These are phyloP conservation scores for Prunus mume DNA, from an alignment of 306 rosid genomes.

Conservation along the genomic window DNA sequence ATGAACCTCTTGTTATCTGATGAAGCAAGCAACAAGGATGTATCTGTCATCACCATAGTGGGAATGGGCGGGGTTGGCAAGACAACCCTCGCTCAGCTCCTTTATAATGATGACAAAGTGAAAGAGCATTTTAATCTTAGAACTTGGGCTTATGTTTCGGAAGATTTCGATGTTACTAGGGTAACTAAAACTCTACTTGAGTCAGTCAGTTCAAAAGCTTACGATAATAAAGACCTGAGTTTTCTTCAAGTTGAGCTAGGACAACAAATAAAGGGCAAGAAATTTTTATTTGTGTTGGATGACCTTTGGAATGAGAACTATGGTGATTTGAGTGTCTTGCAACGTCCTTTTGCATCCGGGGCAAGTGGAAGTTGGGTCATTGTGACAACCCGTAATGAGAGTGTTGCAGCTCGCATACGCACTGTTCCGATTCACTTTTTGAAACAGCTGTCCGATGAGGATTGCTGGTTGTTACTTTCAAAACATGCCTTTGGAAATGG, in stretches of 20 bases:
- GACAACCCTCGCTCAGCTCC: too few relatives aligned
- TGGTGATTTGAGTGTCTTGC: background rate
- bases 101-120: background rate
- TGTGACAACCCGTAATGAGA: conserved; percentile 11
- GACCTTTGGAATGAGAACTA: conserved; percentile 6
- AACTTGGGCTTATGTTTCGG: background rate
- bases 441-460: background rate
- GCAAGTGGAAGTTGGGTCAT: conserved; percentile 13
- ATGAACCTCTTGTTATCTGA: background rate
- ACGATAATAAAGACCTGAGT: background rate
- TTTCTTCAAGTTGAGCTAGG: background rate
- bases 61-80: too few relatives aligned
- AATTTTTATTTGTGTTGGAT: background rate
- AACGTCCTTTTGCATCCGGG: background rate
- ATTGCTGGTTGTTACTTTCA: conserved; percentile 9
- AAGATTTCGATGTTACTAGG: background rate
- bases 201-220: background rate
- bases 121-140: background rate
- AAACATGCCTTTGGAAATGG: background rate
- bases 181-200: background rate
- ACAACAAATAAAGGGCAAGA: background rate
- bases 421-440: background rate
- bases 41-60: background rate
- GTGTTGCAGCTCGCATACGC: background rate
- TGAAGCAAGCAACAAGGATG: background rate